These are phyloP conservation scores for Trichoderma cornu-damae DNA, from an alignment of 2,329 filamentous ascomycete genomes.

Conservation along the genomic window DNA sequence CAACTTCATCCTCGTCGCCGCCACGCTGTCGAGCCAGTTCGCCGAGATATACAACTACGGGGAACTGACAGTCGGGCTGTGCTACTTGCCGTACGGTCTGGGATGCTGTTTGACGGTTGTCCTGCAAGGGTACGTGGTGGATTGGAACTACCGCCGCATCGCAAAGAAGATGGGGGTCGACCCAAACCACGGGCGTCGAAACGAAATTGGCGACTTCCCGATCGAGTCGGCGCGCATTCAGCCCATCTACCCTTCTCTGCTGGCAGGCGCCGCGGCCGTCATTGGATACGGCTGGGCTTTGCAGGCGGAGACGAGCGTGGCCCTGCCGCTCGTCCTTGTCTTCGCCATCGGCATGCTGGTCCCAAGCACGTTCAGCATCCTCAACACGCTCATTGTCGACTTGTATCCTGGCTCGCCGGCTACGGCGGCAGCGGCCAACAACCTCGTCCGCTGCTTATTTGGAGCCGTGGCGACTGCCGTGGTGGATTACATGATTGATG, in stretches of 20 bases:
- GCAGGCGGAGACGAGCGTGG: conserved; percentile 46
- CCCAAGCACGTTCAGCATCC: conserved; percentile 58
- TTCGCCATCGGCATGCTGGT: conserved; percentile 54
- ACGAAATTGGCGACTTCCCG: conserved; percentile 48
- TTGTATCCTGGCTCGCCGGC: conserved; percentile 56
- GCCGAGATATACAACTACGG: conserved; percentile 47
- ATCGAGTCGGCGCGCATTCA: conserved; percentile 53
- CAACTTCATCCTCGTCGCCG: conserved; percentile 50
- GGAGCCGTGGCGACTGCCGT: conserved; percentile 56
- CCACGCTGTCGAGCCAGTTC: conserved; percentile 50
- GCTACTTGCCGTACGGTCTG: conserved; percentile 50
- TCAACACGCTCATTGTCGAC: conserved; percentile 61
- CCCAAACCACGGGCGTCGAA: conserved; percentile 54
- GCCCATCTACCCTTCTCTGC: conserved; percentile 50
- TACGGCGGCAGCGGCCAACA: conserved; percentile 59
- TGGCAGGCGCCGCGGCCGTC: conserved; percentile 48
- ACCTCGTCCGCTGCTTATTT: conserved; percentile 56
- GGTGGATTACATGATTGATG: conserved; percentile 53
- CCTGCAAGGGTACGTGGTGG: conserved; percentile 52
- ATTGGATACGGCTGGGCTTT: conserved; percentile 56
- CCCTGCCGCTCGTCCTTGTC: conserved; percentile 50
- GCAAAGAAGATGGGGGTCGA: conserved; percentile 56
- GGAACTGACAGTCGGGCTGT: conserved; percentile 49
- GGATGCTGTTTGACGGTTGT: conserved; percentile 47
- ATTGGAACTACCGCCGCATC: conserved; percentile 67